These are phyloP conservation scores for Botrytis pseudocinerea DNA, from an alignment of 2,329 filamentous ascomycete genomes.

Conservation along the genomic window DNA sequence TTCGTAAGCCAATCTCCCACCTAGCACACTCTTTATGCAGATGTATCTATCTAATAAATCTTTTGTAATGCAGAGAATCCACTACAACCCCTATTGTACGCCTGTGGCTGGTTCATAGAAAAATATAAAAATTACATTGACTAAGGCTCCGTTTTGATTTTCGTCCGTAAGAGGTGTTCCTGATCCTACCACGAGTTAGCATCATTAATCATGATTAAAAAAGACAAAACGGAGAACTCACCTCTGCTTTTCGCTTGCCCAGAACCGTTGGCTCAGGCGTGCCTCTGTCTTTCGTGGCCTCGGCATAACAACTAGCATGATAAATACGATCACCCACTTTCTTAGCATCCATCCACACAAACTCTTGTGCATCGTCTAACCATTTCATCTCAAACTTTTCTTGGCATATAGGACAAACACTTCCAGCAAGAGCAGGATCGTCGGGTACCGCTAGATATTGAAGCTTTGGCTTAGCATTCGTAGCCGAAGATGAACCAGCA, in stretches of 20 bases:
- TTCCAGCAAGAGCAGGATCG: slow-evolving; percentile 71
- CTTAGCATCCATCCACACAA: slow-evolving; percentile 91
- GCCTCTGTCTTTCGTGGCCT: slow-evolving; percentile 67
- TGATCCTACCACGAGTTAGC: slow-evolving; percentile 21
- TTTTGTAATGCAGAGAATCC: slow-evolving; percentile 3
- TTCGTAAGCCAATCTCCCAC: slow-evolving; percentile 1
- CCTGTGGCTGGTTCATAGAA: not conserved
- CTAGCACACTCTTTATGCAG: not conserved
- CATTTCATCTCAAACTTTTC: slow-evolving; percentile 92
- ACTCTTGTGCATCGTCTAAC: slow-evolving; percentile 91
- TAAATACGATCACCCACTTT: slow-evolving; percentile 78
- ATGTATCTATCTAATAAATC: not conserved
- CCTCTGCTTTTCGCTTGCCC: slow-evolving; percentile 76
- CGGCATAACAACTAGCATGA: slow-evolving; percentile 85
- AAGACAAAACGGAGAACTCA: slow-evolving; percentile 1
- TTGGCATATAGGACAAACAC: slow-evolving; percentile 88
- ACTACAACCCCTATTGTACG: not conserved
- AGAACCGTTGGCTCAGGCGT: slow-evolving; percentile 63
- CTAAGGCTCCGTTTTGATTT: slow-evolving; percentile 38
- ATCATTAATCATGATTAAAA: not conserved
- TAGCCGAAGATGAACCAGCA: slow-evolving; percentile 44
- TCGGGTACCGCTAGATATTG: slow-evolving; percentile 83
- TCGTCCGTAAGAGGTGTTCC: slow-evolving; percentile 18
- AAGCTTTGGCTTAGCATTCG: slow-evolving; percentile 52
- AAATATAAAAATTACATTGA: not conserved